Evolutionary conservation across 495 filamentous ascomycete genomes (phyloP).

Genomic region (Friedmanniomyces endolithicus): DNA sequence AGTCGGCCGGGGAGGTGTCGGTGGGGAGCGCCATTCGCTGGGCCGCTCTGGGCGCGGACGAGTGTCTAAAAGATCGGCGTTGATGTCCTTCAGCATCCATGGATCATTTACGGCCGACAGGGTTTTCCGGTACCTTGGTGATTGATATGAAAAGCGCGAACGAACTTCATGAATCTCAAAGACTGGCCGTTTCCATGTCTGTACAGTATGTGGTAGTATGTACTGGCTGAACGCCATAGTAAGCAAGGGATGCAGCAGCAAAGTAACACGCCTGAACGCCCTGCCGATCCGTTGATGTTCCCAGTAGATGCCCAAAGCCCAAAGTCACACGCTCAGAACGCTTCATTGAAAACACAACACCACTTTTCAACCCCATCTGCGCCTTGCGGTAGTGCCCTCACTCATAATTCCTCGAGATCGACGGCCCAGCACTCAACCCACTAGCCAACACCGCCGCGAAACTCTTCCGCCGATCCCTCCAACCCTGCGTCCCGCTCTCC

Average conservation of each 20-base stretch:
- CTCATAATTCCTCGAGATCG: not conserved
- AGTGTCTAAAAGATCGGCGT: not conserved
- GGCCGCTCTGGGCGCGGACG: no score
- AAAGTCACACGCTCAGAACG: conserved; percentile 1
- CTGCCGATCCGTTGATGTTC: no score
- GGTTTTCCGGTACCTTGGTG: no score
- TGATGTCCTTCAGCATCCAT: not conserved
- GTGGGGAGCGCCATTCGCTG: not conserved
- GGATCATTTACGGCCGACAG: no score
- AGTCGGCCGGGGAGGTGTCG: not conserved
- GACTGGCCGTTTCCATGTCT: no score
- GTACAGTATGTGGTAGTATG: no score
- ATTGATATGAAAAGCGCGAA: no score
- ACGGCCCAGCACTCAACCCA: conserved; percentile 3
- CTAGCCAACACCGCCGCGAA: not conserved
- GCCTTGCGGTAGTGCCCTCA: not conserved
- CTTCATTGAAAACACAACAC: not conserved
- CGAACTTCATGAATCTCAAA: no score
- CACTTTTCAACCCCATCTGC: not conserved
- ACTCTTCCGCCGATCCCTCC: not conserved
- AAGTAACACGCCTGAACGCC: no score
- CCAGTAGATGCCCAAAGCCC: no score
- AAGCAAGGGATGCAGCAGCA: no score
- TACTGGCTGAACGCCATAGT: no score
- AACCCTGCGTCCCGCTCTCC: not conserved